Evolutionary conservation across 495 filamentous ascomycete genomes (phyloP).

Genomic region (Cryomyces minteri): DNA sequence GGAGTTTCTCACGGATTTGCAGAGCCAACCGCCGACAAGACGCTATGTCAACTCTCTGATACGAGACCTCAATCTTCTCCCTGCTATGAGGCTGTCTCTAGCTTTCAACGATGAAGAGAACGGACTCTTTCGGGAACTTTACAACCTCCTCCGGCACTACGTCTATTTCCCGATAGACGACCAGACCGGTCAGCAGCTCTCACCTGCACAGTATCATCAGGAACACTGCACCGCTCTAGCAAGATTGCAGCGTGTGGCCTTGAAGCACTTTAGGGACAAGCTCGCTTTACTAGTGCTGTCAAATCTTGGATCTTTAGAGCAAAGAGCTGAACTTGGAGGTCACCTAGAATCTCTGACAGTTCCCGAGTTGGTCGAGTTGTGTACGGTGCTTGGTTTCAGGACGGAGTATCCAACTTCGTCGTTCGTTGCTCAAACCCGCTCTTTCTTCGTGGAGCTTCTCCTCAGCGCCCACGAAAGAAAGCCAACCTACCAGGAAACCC

Average conservation of each 20-base stretch:
- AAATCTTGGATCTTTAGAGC: constrained; percentile 77
- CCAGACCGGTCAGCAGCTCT: constrained; percentile 62
- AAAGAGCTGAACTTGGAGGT: constrained; percentile 56
- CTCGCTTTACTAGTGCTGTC: constrained; percentile 78
- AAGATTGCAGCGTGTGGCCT: constrained; percentile 58
- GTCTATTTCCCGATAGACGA: constrained; percentile 81
- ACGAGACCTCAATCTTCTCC: constrained; percentile 76
- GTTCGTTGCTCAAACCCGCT: constrained; percentile 39
- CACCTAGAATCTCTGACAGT: constrained; percentile 58
- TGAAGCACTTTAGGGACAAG: constrained; percentile 79
- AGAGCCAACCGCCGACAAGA: constrained; percentile 85
- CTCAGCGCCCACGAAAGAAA: constrained; percentile 61
- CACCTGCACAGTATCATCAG: constrained; percentile 55
- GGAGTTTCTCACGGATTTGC: constrained; percentile 76
- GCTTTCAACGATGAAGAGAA: constrained; percentile 57
- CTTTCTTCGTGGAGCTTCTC: constrained; percentile 58
- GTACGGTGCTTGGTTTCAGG: constrained; percentile 53
- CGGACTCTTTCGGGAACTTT: constrained; percentile 66
- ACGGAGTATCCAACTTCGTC: constrained; percentile 59
- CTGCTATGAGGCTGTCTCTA: constrained; percentile 64
- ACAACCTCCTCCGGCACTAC: constrained; percentile 64
- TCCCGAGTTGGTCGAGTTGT: constrained; percentile 51
- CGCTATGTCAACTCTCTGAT: constrained; percentile 84
- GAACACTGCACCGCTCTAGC: constrained; percentile 58
- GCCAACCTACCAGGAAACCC: constrained; percentile 66